phyloP scores from a whole-genome alignment of 768 basidiomycete species.

The Gymnopilus junonius region DNA sequence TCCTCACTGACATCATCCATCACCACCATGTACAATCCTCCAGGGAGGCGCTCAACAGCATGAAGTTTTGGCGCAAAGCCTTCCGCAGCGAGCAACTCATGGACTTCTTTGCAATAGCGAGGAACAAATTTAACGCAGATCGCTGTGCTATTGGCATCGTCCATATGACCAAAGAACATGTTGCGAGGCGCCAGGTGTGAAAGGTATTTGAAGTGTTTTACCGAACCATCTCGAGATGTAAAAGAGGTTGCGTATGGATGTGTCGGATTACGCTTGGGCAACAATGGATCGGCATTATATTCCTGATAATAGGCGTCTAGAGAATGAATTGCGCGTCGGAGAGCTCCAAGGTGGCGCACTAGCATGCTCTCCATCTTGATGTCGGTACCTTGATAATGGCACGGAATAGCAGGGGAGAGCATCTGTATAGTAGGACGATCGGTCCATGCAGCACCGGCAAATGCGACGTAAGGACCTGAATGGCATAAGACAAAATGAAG shows the following conservation, averaged over 20 bases:
- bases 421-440: constrained; percentile 24
- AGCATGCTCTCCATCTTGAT: constrained; percentile 4
- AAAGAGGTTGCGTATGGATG: constrained; percentile 19
- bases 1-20: constrained; percentile 32
- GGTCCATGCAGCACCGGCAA: constrained; percentile 31
- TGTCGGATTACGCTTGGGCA: constrained; percentile 3
- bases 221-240: constrained; percentile 13
- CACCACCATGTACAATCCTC: constrained; percentile 36
- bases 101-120: constrained; percentile 30
- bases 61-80: constrained; percentile 30
- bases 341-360: constrained; percentile 29
- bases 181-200: constrained; percentile 10
- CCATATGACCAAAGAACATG: constrained; percentile 23
- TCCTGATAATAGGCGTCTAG: constrained; percentile 29
- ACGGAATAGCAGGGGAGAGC: constrained; percentile 26
- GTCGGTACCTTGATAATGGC: constrained; percentile 29
- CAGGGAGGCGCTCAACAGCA: constrained; percentile 28
- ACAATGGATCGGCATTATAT: constrained; percentile 7
- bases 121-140: constrained; percentile 35
- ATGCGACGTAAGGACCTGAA: constrained; percentile 29
- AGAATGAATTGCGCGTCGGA: constrained; percentile 24
- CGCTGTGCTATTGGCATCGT: not conserved
- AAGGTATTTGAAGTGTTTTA: constrained; percentile 21
- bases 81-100: constrained; percentile 20
- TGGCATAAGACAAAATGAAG: too few relatives aligned